These are phyloP conservation scores for Pseudopyrenochaeta lycopersici DNA, from an alignment of 2,329 filamentous ascomycete genomes.

Conservation along the genomic window DNA sequence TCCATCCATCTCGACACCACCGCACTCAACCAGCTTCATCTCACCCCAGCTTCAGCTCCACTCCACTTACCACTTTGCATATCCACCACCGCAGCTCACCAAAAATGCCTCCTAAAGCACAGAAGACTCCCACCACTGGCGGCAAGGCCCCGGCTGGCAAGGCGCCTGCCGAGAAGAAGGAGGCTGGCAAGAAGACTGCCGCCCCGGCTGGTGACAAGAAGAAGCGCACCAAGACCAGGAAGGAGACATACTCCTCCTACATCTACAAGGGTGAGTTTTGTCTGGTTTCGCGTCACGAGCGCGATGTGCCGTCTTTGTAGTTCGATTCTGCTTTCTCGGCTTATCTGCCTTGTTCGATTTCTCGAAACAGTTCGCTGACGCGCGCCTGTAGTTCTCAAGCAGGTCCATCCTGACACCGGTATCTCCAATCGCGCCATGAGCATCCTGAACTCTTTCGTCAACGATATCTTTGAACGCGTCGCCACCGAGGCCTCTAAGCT, in stretches of 20 bases:
- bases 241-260: slow-evolving; percentile 99
- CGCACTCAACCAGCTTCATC: slow-evolving; percentile 32
- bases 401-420: slow-evolving; percentile 99
- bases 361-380: slow-evolving; percentile 42
- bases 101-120: slow-evolving; percentile 97
- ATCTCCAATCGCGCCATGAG: slow-evolving; percentile 99
- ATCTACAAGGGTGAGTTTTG: slow-evolving; percentile 93
- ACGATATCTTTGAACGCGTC: slow-evolving; percentile 99
- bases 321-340: neutral
- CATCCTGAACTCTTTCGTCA: slow-evolving; percentile 99
- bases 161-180: slow-evolving; percentile 96
- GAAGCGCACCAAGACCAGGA: slow-evolving; percentile 99
- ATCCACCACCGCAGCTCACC: slow-evolving; percentile 21
- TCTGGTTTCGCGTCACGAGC: slow-evolving; percentile 17
- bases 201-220: slow-evolving; percentile 97
- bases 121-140: slow-evolving; percentile 95
- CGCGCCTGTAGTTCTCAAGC: slow-evolving; percentile 84
- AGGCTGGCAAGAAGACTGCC: slow-evolving; percentile 98
- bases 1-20: slow-evolving; percentile 51
- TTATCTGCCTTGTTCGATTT: neutral
- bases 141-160: slow-evolving; percentile 88
- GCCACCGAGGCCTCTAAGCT: slow-evolving; percentile 99
- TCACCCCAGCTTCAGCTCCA: slow-evolving; percentile 19
- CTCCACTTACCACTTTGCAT: slow-evolving; percentile 17
- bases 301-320: slow-evolving; percentile 1